These are phyloP conservation scores for Mimosa pudica DNA, from an alignment of 306 rosid species.

Conservation along the genomic window DNA sequence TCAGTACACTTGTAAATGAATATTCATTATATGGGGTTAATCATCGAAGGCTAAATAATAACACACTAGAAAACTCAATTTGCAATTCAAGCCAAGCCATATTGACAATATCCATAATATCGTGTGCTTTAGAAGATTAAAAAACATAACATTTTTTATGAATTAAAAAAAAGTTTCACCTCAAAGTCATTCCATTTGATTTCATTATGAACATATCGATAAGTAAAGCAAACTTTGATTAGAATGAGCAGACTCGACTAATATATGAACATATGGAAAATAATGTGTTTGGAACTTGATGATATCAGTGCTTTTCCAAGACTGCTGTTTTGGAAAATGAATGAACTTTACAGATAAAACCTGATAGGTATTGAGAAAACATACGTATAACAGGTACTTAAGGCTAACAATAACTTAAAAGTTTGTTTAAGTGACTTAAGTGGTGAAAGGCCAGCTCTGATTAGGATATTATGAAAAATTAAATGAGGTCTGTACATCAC, in stretches of 20 bases:
- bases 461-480: constrained; percentile 1
- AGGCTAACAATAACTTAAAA: not conserved
- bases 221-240: constrained; percentile 25
- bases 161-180: not conserved
- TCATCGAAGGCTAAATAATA: not conserved
- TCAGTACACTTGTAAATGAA: not conserved
- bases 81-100: constrained; percentile 11
- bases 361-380: not conserved
- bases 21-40: not conserved
- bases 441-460: not conserved
- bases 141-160: too few species aligned
- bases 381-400: not conserved
- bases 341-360: constrained; percentile 1
- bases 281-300: not conserved
- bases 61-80: not conserved
- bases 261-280: constrained; percentile 9
- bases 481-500: not conserved
- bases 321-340: constrained; percentile 7
- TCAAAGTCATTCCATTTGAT: constrained; percentile 9
- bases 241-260: not conserved
- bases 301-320: not conserved
- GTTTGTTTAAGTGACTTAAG: not conserved
- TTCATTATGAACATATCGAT: not conserved
- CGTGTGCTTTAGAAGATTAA: constrained; percentile 2
- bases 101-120: not conserved